These are phyloP conservation scores for Spergularia marina DNA, from an alignment of 148 eudicot species.

Conservation along the genomic window DNA sequence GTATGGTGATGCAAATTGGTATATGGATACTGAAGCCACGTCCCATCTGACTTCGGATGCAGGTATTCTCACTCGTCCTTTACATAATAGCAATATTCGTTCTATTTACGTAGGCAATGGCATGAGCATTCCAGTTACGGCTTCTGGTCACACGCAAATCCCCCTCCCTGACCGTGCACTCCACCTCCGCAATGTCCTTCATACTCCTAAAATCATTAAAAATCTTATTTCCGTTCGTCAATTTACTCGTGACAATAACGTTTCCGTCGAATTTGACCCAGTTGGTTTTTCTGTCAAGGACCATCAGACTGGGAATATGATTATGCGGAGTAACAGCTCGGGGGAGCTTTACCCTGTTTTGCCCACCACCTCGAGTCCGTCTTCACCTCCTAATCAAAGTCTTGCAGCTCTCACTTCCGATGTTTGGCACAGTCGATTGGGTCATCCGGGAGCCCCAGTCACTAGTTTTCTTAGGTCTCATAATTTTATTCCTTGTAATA, in stretches of 20 bases:
- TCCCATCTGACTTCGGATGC: background rate
- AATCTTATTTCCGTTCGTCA: background rate
- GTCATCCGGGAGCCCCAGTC: background rate
- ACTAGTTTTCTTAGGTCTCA: background rate
- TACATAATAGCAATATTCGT: background rate
- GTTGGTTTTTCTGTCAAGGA: constrained; percentile 13
- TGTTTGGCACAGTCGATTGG: background rate
- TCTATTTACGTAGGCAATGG: background rate
- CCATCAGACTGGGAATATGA: background rate
- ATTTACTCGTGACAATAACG: constrained; percentile 11
- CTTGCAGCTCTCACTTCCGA: background rate
- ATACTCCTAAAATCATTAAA: constrained; percentile 3
- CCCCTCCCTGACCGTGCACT: background rate
- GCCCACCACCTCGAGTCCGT: background rate
- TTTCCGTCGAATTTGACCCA: constrained; percentile 13
- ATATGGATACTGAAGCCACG: background rate
- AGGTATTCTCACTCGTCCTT: background rate
- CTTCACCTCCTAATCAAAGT: background rate
- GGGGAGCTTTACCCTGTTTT: background rate
- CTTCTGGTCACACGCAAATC: background rate
- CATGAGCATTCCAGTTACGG: background rate
- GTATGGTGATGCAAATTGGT: no score
- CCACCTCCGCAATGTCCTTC: background rate
- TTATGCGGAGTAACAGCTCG: background rate
- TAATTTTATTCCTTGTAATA: background rate